A percentile compares a stretch with the other conserved stretches of the same genome.
phyloP scores from a whole-genome alignment of 768 basidiomycete genomes.

The Rhizopogon rudus region DNA sequence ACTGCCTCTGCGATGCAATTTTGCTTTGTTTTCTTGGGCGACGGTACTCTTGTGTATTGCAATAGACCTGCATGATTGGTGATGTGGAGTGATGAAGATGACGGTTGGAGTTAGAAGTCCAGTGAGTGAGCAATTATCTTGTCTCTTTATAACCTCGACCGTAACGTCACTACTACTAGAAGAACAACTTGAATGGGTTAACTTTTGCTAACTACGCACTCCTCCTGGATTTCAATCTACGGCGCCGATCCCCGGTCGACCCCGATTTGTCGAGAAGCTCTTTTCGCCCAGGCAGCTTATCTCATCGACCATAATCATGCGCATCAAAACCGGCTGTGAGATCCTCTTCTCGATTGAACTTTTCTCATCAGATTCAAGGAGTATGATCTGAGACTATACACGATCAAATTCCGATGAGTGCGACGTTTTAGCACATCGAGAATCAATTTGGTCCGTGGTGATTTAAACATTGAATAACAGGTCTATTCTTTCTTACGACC shows the following conservation, averaged over 20 bases:
- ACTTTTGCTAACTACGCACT: too few relatives aligned
- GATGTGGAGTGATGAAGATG: background rate
- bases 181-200: too few relatives aligned
- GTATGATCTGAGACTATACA: background rate
- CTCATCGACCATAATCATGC: too few relatives aligned
- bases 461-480: too few relatives aligned
- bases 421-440: background rate
- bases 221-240: too few relatives aligned
- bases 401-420: background rate
- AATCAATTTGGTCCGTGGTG: background rate
- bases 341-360: background rate
- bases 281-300: too few relatives aligned
- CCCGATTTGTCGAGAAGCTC: too few relatives aligned
- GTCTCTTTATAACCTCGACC: background rate
- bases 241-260: too few relatives aligned
- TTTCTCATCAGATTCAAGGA: too few relatives aligned
- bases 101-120: background rate
- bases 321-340: too few relatives aligned
- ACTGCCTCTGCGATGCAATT: slow-evolving; percentile 20
- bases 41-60: background rate
- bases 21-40: slow-evolving; percentile 1
- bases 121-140: background rate
- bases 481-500: background rate
- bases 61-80: background rate
- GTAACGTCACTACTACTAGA: too few relatives aligned